Evolutionary conservation across 352 stramenopile species (phyloP).

Genomic region (Globisporangium apiculatum): DNA sequence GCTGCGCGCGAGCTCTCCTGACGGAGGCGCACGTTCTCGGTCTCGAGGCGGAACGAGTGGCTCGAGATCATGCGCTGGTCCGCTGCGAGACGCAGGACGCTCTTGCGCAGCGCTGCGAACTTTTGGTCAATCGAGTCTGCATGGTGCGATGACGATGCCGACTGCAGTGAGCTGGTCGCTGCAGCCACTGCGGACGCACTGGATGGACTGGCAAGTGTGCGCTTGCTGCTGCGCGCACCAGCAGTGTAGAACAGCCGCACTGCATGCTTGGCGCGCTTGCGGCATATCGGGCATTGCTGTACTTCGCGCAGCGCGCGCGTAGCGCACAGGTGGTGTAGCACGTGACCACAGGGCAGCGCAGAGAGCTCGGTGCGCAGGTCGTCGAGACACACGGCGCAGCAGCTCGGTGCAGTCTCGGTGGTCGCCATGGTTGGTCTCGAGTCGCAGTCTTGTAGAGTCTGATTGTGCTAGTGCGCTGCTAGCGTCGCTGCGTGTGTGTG

Average conservation of each 20-base stretch:
- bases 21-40: slow-evolving; percentile 15
- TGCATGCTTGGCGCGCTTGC: slow-evolving; percentile 9
- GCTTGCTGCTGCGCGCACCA: background rate
- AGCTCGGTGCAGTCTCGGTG: too few relatives aligned
- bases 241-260: slow-evolving; percentile 25
- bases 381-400: slow-evolving; percentile 37
- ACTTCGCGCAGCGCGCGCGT: slow-evolving; percentile 12
- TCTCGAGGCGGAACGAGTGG: slow-evolving; percentile 28
- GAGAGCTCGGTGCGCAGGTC: slow-evolving; percentile 21
- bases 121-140: slow-evolving; percentile 6
- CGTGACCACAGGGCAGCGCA: slow-evolving; percentile 29
- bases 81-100: slow-evolving; percentile 13
- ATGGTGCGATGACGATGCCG: background rate
- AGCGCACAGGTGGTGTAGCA: slow-evolving; percentile 32
- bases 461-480: background rate
- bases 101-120: slow-evolving; percentile 17
- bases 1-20: slow-evolving; percentile 21
- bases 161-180: background rate
- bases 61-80: slow-evolving; percentile 25
- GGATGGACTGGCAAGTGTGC: background rate
- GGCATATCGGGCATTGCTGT: slow-evolving; percentile 30
- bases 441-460: too few relatives aligned
- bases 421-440: too few relatives aligned
- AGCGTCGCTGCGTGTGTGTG: background rate
- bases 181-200: background rate